Conservation (phyloP, 148 eudicot genomes). For the Salicornia ramosissima region DNA sequence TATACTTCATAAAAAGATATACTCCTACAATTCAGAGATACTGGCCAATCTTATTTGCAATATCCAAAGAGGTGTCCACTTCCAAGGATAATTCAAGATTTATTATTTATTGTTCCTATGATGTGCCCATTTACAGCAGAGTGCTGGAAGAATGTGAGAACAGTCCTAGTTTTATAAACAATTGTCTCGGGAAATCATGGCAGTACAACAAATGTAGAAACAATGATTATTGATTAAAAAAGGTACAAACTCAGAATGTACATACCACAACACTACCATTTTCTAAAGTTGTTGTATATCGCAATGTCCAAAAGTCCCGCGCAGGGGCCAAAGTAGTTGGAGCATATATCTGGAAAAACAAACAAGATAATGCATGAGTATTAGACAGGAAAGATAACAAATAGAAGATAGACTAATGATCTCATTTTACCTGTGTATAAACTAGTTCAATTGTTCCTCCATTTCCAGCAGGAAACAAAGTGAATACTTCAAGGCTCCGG, state of each 20-base stretch:
- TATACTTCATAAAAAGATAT: background rate
- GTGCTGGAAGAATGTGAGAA: background rate
- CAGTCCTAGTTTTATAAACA: no score
- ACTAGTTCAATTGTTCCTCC: constrained; percentile 92
- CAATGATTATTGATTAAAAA: background rate
- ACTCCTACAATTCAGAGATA: background rate
- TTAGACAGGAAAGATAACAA: background rate
- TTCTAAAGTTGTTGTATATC: constrained; percentile 88
- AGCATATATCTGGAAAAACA: constrained; percentile 65
- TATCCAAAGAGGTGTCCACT: background rate
- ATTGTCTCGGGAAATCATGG: background rate
- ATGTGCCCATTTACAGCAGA: background rate
- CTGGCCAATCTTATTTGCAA: background rate
- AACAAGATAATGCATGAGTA: constrained; percentile 2
- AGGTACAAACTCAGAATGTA: background rate
- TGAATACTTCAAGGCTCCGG: constrained; percentile 85
- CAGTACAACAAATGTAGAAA: background rate
- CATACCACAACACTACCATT: constrained; percentile 93
- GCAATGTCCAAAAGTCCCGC: constrained; percentile 89
- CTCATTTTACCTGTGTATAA: constrained; percentile 61
- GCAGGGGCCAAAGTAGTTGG: constrained; percentile 98
- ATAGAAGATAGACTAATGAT: background rate
- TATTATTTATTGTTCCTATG: background rate
- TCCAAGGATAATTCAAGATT: background rate
- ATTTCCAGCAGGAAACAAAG: constrained; percentile 84